Conservation (phyloP, 352 stramenopile genomes). For the Globisporangium radiosum region DNA sequence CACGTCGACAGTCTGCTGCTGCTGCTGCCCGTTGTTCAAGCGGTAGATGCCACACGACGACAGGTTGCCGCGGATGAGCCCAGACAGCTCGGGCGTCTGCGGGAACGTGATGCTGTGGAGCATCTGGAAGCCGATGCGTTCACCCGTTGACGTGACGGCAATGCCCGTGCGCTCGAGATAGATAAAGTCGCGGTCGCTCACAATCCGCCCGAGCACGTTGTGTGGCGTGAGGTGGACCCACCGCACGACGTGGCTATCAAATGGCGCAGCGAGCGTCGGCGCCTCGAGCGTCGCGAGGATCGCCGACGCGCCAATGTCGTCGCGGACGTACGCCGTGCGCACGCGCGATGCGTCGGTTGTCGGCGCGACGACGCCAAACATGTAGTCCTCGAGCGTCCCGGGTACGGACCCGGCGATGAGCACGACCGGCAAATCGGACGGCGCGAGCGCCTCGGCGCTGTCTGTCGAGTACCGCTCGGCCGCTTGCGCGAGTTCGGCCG, state of each 20-base stretch:
- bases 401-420: slow-evolving; percentile 1
- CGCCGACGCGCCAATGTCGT: not conserved
- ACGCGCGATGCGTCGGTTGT: slow-evolving; percentile 5
- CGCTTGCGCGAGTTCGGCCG: too few relatives aligned
- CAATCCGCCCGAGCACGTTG: not conserved
- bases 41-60: slow-evolving; percentile 7
- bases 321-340: slow-evolving; percentile 4
- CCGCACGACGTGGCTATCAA: slow-evolving; percentile 11
- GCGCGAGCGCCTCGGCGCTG: too few relatives aligned
- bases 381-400: slow-evolving; percentile 11
- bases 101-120: slow-evolving; percentile 13
- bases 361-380: slow-evolving; percentile 9
- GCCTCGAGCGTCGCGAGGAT: slow-evolving; percentile 3
- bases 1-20: not conserved
- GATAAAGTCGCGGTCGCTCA: slow-evolving; percentile 12
- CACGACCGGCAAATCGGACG: slow-evolving; percentile 6
- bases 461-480: too few relatives aligned
- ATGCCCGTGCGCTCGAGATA: slow-evolving; percentile 13
- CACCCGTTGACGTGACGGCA: not conserved
- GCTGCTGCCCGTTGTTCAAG: not conserved
- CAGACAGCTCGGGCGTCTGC: slow-evolving; percentile 3
- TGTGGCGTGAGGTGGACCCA: slow-evolving; percentile 8
- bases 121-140: slow-evolving; percentile 11
- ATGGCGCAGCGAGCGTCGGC: slow-evolving; percentile 8
- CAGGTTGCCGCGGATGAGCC: slow-evolving; percentile 5